Evolutionary conservation across 148 eudicot species (phyloP).

Genomic region (Rhododendron ferrugineum): DNA sequence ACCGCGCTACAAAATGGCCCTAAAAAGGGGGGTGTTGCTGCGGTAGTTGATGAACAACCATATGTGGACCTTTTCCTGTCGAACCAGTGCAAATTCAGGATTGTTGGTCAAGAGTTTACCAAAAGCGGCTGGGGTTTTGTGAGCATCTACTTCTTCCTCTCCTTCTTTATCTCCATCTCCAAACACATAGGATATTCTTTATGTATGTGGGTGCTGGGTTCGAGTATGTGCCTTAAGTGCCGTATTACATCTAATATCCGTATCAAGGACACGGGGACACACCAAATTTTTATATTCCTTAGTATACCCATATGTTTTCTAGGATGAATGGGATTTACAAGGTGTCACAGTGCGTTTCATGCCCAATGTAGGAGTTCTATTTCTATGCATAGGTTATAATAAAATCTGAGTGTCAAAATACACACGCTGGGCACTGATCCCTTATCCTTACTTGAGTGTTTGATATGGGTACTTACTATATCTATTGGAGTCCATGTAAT

Average conservation of each 20-base stretch:
- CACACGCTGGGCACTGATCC: not conserved
- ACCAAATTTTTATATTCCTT: not conserved
- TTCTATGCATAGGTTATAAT: not conserved
- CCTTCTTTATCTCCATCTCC: not conserved
- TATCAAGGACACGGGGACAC: not conserved
- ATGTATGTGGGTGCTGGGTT: not conserved
- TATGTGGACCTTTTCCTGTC: slow-evolving; percentile 79
- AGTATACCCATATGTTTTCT: not conserved
- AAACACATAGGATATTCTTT: not conserved
- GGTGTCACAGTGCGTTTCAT: not conserved
- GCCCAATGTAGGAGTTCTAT: not conserved
- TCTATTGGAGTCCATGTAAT: not conserved
- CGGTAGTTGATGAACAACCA: slow-evolving; percentile 84
- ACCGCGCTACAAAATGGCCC: slow-evolving; percentile 57
- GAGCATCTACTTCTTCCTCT: slow-evolving; percentile 27
- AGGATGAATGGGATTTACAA: not conserved
- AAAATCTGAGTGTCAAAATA: not conserved
- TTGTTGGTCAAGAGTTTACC: slow-evolving; percentile 82
- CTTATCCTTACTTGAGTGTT: not conserved
- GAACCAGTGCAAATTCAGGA: slow-evolving; percentile 66
- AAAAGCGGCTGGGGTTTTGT: slow-evolving; percentile 97
- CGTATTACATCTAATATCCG: not conserved
- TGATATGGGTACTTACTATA: not conserved
- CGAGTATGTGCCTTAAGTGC: not conserved
- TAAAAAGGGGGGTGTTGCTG: slow-evolving; percentile 48